Evolutionary conservation across 1,284 basidiomycete genomes (phyloP).

Genomic region (Albatrellus sp.): DNA sequence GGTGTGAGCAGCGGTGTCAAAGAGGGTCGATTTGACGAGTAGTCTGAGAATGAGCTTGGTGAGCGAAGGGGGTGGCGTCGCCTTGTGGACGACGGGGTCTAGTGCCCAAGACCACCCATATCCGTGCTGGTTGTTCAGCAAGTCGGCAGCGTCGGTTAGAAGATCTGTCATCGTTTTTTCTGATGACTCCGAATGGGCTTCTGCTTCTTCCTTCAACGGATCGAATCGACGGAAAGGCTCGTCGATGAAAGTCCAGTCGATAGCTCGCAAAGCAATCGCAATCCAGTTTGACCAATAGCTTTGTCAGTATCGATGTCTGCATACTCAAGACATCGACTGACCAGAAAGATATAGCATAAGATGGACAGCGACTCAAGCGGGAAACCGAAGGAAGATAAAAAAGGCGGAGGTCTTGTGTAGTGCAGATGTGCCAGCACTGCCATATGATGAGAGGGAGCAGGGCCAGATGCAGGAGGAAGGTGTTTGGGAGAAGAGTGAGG

Average conservation of each 20-base stretch:
- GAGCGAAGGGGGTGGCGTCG: slow-evolving; percentile 2
- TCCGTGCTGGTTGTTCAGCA: slow-evolving; percentile 10
- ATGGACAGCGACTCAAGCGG: slow-evolving; percentile 19
- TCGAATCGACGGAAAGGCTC: slow-evolving; percentile 6
- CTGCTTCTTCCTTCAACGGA: background rate
- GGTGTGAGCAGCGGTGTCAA: slow-evolving; percentile 8
- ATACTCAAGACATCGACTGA: background rate
- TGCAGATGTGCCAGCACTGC: slow-evolving; percentile 25
- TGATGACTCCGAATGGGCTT: background rate
- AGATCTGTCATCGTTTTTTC: background rate
- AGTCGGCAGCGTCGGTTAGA: slow-evolving; percentile 5
- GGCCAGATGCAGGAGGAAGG: slow-evolving; percentile 27
- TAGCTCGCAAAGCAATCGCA: slow-evolving; percentile 7
- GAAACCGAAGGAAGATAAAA: slow-evolving; percentile 5
- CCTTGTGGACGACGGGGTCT: slow-evolving; percentile 3
- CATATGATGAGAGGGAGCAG: slow-evolving; percentile 31
- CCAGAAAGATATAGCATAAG: slow-evolving; percentile 1
- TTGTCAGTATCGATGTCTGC: background rate
- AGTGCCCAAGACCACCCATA: slow-evolving; percentile 10
- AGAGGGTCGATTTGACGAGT: background rate
- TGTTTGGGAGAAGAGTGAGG: slow-evolving; percentile 32
- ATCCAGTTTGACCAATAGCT: background rate
- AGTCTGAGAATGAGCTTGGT: slow-evolving; percentile 1
- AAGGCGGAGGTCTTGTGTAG: slow-evolving; percentile 26
- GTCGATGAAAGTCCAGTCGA: slow-evolving; percentile 8